phyloP scores from a whole-genome alignment of 2,329 filamentous ascomycete genomes.

The Trichoderma polysporum region DNA sequence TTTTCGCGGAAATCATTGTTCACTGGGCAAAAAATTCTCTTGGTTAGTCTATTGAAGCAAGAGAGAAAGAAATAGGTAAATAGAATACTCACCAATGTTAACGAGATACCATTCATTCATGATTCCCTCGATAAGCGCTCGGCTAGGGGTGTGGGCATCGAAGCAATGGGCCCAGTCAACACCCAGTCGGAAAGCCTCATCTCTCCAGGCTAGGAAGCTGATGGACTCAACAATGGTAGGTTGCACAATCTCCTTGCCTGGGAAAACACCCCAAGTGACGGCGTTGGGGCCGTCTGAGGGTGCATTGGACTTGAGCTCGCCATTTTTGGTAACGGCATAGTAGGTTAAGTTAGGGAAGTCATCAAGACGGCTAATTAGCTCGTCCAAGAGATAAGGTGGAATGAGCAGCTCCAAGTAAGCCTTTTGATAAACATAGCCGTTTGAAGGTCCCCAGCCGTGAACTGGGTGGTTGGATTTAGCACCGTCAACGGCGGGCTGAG shows the following conservation, averaged over 20 bases:
- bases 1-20: constrained; percentile 96
- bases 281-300: constrained; percentile 87
- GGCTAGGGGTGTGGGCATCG: constrained; percentile 70
- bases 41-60: not conserved
- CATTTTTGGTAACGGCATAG: constrained; percentile 85
- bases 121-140: constrained; percentile 74
- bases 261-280: constrained; percentile 99
- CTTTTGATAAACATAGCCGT: constrained; percentile 98
- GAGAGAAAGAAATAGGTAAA: not conserved
- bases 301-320: constrained; percentile 80
- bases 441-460: constrained; percentile 90
- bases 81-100: constrained; percentile 72
- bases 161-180: constrained; percentile 94
- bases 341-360: constrained; percentile 82
- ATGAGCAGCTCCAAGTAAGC: constrained; percentile 92
- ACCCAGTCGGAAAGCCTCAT: constrained; percentile 91
- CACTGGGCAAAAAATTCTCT: constrained; percentile 52
- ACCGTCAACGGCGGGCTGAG: constrained; percentile 90
- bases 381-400: constrained; percentile 72
- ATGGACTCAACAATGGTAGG: constrained; percentile 99
- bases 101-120: constrained; percentile 92
- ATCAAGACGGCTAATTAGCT: constrained; percentile 76
- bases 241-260: constrained; percentile 98
- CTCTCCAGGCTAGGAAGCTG: constrained; percentile 97
- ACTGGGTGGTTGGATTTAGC: constrained; percentile 83